These are phyloP conservation scores for Russula dissimulans DNA, from an alignment of 768 basidiomycete species.

Conservation along the genomic window DNA sequence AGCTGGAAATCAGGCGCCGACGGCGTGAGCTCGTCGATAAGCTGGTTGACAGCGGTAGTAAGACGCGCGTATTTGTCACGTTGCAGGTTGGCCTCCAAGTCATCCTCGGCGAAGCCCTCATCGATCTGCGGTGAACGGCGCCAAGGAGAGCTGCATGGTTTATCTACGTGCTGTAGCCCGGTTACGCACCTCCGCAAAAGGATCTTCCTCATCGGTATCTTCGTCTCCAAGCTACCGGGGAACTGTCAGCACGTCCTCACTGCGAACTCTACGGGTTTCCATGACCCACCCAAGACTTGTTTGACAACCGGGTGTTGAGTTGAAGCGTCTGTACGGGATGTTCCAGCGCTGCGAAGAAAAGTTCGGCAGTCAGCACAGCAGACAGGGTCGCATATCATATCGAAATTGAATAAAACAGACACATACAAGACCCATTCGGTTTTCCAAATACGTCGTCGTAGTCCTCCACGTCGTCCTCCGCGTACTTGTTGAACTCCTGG, in stretches of 20 bases:
- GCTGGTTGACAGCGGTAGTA: constrained; percentile 67
- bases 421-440: constrained; percentile 53
- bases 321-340: constrained; percentile 68
- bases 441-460: constrained; percentile 94
- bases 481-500: constrained; percentile 75
- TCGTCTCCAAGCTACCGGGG: constrained; percentile 61
- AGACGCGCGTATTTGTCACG: constrained; percentile 90
- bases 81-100: constrained; percentile 83
- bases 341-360: constrained; percentile 35
- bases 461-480: constrained; percentile 84
- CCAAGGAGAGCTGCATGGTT: neutral
- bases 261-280: neutral
- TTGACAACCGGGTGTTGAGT: constrained; percentile 78
- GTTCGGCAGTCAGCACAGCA: neutral
- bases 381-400: neutral
- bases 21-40: constrained; percentile 81
- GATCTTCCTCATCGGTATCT: constrained; percentile 86
- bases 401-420: neutral
- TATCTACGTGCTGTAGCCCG: no score
- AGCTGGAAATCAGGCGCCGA: constrained; percentile 76
- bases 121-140: constrained; percentile 53
- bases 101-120: constrained; percentile 86
- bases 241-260: constrained; percentile 1
- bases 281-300: constrained; percentile 72
- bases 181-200: constrained; percentile 75